Base-by-base conservation (phyloP, 2,329 filamentous ascomycete genomes). In the Pestalotiopsis sp. region DNA sequence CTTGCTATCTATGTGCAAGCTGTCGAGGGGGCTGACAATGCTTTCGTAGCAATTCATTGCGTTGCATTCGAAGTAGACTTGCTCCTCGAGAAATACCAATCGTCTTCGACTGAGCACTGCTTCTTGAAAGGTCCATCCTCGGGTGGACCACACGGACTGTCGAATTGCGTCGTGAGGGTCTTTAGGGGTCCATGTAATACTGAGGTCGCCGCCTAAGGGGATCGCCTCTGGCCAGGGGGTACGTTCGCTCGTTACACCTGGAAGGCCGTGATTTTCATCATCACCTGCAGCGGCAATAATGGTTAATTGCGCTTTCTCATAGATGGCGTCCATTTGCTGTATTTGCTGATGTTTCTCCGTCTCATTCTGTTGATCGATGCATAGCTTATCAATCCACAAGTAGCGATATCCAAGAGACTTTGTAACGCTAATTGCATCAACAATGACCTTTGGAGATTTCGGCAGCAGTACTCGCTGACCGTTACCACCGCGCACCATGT, bases 371-470 rank as follows among this genome's bases (percentile, higher is more conserved):
- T 68, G 62, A 23, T n/a, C 20, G 7, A 68, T 66, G n/a, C 67
- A 68, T 9, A 60, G 25, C 23, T 36, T 49, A 23, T 68, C 67
- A 4, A 60, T 31, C 67, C 67, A 68, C 2, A 68, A 14, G 13
- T 75, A 79, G 3, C 63, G 67, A 17, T 68, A 69, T 0, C 73
- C 75, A 12, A 78, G 31, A 41, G 14, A 23, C 38, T 25, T 27
- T 13, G 60, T 12, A 36, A 31, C 12, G 12, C 17, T 14, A 12
- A 58, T 23, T 23, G 64, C 41, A 39, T 66, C 64, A 12, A 20
- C 36, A 23, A 65, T 25, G 17, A 38, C 38, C 5, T 27, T 23
- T 2, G 36, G 27, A 27, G n/a, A 14, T 4, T 17, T 20, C 6
- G 60, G 4, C 36, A n/a, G 60, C 60, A 63, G 11, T 12, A 38